Conservation (phyloP, 129 eudicot species). For the Lactuca saligna region DNA sequence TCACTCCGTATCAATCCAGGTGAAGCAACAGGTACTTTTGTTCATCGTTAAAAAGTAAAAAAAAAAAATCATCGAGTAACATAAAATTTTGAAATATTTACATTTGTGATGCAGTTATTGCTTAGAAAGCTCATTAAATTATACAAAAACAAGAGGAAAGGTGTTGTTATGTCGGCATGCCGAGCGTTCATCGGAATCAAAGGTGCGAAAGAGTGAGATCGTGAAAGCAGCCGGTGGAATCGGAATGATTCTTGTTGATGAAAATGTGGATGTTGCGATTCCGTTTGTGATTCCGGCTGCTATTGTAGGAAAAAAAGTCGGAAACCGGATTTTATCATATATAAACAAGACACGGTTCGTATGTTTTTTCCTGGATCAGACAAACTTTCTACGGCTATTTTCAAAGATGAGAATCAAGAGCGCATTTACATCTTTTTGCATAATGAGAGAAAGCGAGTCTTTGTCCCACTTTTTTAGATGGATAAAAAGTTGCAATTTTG, state of each 20-base stretch:
- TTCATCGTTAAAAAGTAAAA: constrained; percentile 11
- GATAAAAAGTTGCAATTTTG: not conserved
- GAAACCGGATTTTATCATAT: constrained; percentile 61
- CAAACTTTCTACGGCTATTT: too few relatives aligned
- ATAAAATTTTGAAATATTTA: constrained; percentile 24
- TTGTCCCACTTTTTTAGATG: not conserved
- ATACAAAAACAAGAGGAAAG: constrained; percentile 62
- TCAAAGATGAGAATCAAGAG: not conserved
- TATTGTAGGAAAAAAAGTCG: constrained; percentile 50
- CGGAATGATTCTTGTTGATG: constrained; percentile 81
- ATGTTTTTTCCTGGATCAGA: not conserved
- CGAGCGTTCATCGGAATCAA: constrained; percentile 78
- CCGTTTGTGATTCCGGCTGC: constrained; percentile 77
- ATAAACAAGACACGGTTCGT: constrained; percentile 52
- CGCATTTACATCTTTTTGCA: too few relatives aligned
- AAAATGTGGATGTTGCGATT: constrained; percentile 68
- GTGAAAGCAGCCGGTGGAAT: constrained; percentile 84
- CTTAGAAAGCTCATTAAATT: constrained; percentile 75
- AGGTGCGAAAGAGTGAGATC: constrained; percentile 62
- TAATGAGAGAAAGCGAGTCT: not conserved
- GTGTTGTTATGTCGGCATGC: constrained; percentile 75
- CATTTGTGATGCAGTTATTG: constrained; percentile 51
- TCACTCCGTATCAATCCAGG: constrained; percentile 97
- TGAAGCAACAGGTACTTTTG: constrained; percentile 81
- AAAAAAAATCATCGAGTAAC: constrained; percentile 1